A percentile compares a stretch with the other conserved stretches of the same genome.
These are phyloP conservation scores for Boletus vinaceobasis DNA, from an alignment of 768 basidiomycete genomes.

Conservation along the genomic window DNA sequence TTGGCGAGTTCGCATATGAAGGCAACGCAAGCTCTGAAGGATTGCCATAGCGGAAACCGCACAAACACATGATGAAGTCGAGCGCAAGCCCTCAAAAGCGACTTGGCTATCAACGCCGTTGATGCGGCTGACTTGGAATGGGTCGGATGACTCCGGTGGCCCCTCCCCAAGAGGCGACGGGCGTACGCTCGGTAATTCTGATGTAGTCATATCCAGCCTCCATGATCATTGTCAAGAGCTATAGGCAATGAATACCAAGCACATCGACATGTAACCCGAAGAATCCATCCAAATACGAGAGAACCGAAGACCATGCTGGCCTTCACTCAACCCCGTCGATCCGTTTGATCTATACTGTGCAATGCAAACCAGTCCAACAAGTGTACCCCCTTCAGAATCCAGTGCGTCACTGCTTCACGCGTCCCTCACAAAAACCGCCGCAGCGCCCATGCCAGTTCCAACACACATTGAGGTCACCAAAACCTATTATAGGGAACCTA, in stretches of 20 bases:
- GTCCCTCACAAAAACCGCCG: constrained; percentile 67
- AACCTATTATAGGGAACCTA: constrained; percentile 40
- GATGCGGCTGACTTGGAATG: too few relatives aligned
- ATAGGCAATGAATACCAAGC: not conserved
- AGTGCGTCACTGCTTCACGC: not conserved
- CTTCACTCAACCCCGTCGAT: not conserved
- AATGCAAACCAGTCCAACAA: not conserved
- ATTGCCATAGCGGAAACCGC: constrained; percentile 92
- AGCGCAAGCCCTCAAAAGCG: constrained; percentile 53
- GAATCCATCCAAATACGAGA: not conserved
- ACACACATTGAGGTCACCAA: constrained; percentile 91
- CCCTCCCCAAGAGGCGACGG: too few relatives aligned
- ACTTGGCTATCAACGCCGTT: too few relatives aligned
- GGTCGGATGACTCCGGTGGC: too few relatives aligned
- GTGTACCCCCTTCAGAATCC: not conserved
- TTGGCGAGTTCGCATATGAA: constrained; percentile 56
- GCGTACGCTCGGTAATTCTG: too few relatives aligned
- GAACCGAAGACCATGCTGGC: not conserved
- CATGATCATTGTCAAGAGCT: too few relatives aligned
- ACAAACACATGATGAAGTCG: constrained; percentile 88
- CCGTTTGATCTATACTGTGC: not conserved
- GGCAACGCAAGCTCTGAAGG: constrained; percentile 83
- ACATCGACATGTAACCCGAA: not conserved
- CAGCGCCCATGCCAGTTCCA: constrained; percentile 90
- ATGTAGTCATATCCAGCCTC: too few relatives aligned